Base-by-base conservation (phyloP, 2,329 filamentous ascomycete species). In the Venturia oleaginea region DNA sequence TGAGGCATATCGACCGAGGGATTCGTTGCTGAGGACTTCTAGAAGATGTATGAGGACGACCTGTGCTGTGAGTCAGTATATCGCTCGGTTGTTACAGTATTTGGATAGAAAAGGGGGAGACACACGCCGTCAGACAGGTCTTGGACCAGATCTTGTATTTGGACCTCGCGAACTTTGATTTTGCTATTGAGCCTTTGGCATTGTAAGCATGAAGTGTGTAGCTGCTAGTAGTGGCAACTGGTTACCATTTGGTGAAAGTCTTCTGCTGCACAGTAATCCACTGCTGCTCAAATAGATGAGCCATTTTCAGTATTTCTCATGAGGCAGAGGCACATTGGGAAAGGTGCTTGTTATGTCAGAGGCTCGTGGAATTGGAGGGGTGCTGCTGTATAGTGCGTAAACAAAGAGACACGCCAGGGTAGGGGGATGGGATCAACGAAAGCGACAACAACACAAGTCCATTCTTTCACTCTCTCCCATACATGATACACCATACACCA, bases 171-270 rank as follows among this genome's bases (percentile, higher is more conserved):
- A 67, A 81, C 83, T 75, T 89, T 88, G 71, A 99, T 81, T 79
- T 99, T 99, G 71, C 91, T 95, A 78, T 99, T 99, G 70, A 99
- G 85, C 94, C 92, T 94, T 73, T 65, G 68, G 63, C 40, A 59
- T 22, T 7, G 43, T 43, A 27, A 27, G 40, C 17, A 32, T 34
- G 40, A 3, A 51, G 13, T 6, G 13, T 24, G 57, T 34, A 59
- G 67, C 40, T 40, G 61, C 57, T 37, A 17, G 46, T 17, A 30
- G 46, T 34, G 8, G 30, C 24, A n/a, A 55, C 57, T 63, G 65
- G 55, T 71, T 72, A 90, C 89, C 94, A 99, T 90, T 97, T 99
- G 66, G 92, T 96, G 78, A 99, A 99, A 34, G 94, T 99, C 84
- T 97, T 99, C 77, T 97, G 89, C 81, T 97, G 93, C 78, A 96